Conservation (phyloP, 345 rosid species). For the Streptanthus diversifolius region DNA sequence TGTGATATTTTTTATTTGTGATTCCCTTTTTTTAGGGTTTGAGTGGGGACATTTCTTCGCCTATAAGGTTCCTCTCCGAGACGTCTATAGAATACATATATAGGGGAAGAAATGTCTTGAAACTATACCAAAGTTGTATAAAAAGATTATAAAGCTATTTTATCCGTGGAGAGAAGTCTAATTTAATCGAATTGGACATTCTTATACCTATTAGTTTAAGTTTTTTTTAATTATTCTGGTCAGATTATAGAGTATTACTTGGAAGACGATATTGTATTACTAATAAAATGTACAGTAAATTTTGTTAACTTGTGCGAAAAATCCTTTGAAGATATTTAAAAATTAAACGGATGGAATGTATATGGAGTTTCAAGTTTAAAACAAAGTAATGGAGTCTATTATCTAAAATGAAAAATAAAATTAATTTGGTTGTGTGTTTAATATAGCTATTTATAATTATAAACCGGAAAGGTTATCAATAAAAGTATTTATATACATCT, state of each 20-base stretch:
- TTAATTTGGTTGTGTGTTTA: background rate
- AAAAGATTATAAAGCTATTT: background rate
- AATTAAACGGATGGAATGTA: too few relatives aligned
- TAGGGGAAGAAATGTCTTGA: background rate
- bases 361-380: background rate
- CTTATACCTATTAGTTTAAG: background rate
- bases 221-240: background rate
- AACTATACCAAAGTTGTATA: background rate
- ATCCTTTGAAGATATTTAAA: too few relatives aligned
- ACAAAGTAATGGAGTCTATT: background rate
- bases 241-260: background rate
- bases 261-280: background rate
- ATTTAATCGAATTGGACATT: background rate
- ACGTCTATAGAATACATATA: conserved; percentile 20
- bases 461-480: background rate
- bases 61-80: conserved; percentile 49
- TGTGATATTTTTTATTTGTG: conserved; percentile 22
- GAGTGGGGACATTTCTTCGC: conserved; percentile 57
- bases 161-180: background rate
- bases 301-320: background rate
- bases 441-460: background rate
- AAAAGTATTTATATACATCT: background rate
- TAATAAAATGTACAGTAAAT: background rate
- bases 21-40: conserved; percentile 63
- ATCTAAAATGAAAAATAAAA: background rate